These are phyloP conservation scores for Ascochyta lentis DNA, from an alignment of 2,329 filamentous ascomycete genomes.

Conservation along the genomic window DNA sequence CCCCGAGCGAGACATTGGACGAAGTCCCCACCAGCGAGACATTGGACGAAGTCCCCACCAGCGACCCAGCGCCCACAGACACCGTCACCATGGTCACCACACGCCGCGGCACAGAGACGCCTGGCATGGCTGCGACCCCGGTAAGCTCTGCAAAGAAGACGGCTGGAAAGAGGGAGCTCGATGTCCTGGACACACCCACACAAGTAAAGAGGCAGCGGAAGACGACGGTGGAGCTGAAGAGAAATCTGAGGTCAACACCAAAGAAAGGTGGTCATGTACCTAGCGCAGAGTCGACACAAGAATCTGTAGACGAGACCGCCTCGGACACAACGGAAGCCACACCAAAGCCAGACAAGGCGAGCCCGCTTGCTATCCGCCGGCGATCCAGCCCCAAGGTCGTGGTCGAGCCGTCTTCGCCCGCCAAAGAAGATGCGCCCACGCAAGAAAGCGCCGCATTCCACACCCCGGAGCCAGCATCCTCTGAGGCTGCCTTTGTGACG, in stretches of 20 bases:
- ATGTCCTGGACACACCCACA: slow-evolving; percentile 39
- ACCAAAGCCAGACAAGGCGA: slow-evolving; percentile 18
- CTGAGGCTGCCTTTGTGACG: slow-evolving; percentile 28
- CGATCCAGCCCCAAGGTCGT: slow-evolving; percentile 34
- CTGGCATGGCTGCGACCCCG: slow-evolving; percentile 32
- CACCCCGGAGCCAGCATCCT: slow-evolving; percentile 32
- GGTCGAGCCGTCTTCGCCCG: slow-evolving; percentile 23
- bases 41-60: slow-evolving; percentile 21
- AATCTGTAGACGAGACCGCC: slow-evolving; percentile 16
- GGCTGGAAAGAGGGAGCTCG: slow-evolving; percentile 38
- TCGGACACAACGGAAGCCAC: slow-evolving; percentile 22
- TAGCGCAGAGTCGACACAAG: slow-evolving; percentile 16
- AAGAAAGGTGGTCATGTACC: slow-evolving; percentile 13
- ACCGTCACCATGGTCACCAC: slow-evolving; percentile 44
- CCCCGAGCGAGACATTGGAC: slow-evolving; percentile 25
- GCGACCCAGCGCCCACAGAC: slow-evolving; percentile 13
- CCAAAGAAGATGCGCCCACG: slow-evolving; percentile 18
- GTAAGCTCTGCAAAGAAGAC: slow-evolving; percentile 33
- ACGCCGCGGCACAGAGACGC: slow-evolving; percentile 40
- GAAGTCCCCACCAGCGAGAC: slow-evolving; percentile 18
- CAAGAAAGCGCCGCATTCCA: slow-evolving; percentile 28
- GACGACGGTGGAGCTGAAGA: slow-evolving; percentile 22
- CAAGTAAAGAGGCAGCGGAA: slow-evolving; percentile 38
- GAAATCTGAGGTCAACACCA: slow-evolving; percentile 17
- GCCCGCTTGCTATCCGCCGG: slow-evolving; percentile 26